phyloP scores from a whole-genome alignment of 345 rosid genomes.

The Garcia nutans region DNA sequence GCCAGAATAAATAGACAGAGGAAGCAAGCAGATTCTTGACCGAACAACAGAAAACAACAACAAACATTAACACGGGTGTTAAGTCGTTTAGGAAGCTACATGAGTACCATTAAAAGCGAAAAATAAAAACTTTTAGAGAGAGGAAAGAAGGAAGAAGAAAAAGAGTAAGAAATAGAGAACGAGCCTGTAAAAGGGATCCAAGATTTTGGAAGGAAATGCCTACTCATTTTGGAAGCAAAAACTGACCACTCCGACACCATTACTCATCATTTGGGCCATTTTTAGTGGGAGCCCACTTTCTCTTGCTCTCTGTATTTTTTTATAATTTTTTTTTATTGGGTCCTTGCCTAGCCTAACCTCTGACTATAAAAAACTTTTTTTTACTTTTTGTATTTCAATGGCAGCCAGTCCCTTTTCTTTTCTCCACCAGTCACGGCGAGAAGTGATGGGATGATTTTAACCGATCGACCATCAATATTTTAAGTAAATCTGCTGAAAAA shows the following conservation, averaged over 20 bases:
- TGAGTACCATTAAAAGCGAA: neutral
- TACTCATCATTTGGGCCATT: neutral
- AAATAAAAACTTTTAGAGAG: neutral
- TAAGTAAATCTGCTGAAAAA: neutral
- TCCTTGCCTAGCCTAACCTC: too few relatives aligned
- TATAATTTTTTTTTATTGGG: too few relatives aligned
- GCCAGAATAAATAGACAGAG: constrained; percentile 5
- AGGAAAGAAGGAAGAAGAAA: neutral
- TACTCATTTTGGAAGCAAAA: neutral
- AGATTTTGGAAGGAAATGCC: neutral
- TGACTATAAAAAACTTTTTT: too few relatives aligned
- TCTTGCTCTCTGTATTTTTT: too few relatives aligned
- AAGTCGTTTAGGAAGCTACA: neutral
- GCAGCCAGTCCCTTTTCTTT: neutral
- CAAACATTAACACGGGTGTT: neutral
- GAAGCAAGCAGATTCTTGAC: constrained; percentile 6
- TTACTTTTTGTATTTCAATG: too few relatives aligned
- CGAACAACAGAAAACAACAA: constrained; percentile 17
- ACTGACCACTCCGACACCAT: neutral
- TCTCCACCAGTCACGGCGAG: constrained; percentile 12
- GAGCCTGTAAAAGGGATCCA: neutral
- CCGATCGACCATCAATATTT: neutral
- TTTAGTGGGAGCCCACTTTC: constrained; percentile 4
- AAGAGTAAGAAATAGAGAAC: neutral
- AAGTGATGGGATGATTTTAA: neutral